Evolutionary conservation across 2,329 filamentous ascomycete species (phyloP).

Genomic region (Onygenales sp.): DNA sequence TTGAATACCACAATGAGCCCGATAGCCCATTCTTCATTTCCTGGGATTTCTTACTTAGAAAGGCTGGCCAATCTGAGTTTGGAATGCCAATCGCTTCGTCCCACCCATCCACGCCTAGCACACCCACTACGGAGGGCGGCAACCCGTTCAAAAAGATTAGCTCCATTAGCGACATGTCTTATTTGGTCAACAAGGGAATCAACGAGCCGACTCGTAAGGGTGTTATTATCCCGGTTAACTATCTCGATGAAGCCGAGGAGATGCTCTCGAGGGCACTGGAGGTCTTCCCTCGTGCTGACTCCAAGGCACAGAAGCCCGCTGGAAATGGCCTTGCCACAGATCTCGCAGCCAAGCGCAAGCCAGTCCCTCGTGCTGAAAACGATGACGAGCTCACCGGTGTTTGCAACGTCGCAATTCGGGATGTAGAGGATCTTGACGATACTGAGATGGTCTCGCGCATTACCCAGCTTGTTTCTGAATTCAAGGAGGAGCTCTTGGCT

Average conservation of each 20-base stretch:
- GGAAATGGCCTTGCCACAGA: conserved; percentile 58
- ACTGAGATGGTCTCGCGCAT: conserved; percentile 70
- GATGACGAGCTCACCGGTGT: conserved; percentile 81
- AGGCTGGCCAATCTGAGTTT: conserved; percentile 85
- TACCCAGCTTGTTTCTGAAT: conserved; percentile 62
- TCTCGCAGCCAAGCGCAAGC: conserved; percentile 61
- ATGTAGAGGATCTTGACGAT: conserved; percentile 76
- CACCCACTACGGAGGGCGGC: conserved; percentile 49
- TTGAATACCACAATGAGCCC: conserved; percentile 67
- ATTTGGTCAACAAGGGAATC: conserved; percentile 58
- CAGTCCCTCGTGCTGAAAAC: conserved; percentile 44
- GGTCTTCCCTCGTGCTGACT: conserved; percentile 54
- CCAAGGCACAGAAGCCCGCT: conserved; percentile 48
- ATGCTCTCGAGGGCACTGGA: conserved; percentile 75
- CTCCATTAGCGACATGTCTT: conserved; percentile 96
- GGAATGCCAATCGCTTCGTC: conserved; percentile 66
- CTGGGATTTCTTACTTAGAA: conserved; percentile 93
- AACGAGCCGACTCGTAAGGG: conserved; percentile 79
- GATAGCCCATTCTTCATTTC: conserved; percentile 73
- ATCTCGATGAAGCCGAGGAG: conserved; percentile 90
- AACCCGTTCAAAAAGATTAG: conserved; percentile 71
- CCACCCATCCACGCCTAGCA: conserved; percentile 75
- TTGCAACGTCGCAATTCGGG: conserved; percentile 81
- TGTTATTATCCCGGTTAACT: conserved; percentile 87
- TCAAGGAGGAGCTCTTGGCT: conserved; percentile 72